Conservation (phyloP, 768 basidiomycete genomes). For the Coprinopsis sp. region DNA sequence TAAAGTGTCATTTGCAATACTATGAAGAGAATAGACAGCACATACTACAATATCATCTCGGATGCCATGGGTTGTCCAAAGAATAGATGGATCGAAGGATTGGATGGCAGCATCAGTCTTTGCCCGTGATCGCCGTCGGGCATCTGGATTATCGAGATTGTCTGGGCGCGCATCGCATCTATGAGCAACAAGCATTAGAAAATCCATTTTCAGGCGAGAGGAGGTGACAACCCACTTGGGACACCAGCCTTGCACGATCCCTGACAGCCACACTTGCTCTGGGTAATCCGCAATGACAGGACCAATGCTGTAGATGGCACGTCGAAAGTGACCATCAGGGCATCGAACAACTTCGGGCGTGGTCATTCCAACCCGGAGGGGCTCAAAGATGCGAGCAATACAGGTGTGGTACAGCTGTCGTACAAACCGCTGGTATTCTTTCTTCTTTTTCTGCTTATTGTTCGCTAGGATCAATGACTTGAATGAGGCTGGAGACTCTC, state of each 20-base stretch:
- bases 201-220: no score
- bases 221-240: slow-evolving; percentile 13
- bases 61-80: no score
- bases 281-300: slow-evolving; percentile 37
- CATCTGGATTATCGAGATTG: no score
- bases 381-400: slow-evolving; percentile 13
- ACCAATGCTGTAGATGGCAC: slow-evolving; percentile 24
- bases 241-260: slow-evolving; percentile 24
- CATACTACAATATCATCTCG: no score
- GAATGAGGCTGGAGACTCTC: no score
- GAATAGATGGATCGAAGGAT: no score
- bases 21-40: no score
- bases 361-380: slow-evolving; percentile 16
- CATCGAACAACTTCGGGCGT: slow-evolving; percentile 20
- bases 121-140: no score
- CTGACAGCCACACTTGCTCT: slow-evolving; percentile 27
- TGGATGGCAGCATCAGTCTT: no score
- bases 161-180: no score
- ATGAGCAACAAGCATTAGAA: no score
- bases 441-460: slow-evolving; percentile 11
- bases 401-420: slow-evolving; percentile 24
- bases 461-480: slow-evolving; percentile 14
- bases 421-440: slow-evolving; percentile 18
- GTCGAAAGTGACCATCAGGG: slow-evolving; percentile 29
- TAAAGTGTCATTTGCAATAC: no score